Evolutionary conservation across 495 filamentous ascomycete genomes (phyloP), one percentile per base, ranked within the genome.

Genomic region (Neurospora hispaniola): DNA sequence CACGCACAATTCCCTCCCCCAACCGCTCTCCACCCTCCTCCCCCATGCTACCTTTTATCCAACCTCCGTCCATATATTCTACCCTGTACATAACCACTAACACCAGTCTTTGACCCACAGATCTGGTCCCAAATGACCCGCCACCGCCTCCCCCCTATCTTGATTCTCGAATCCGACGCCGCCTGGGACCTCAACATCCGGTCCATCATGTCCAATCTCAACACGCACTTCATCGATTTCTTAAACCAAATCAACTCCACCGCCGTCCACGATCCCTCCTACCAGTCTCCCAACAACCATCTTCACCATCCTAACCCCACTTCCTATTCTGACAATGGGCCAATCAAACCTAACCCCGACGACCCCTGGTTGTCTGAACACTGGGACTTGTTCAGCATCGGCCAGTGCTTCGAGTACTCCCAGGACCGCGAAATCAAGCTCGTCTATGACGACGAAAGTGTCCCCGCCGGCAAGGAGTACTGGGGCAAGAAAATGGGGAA

Each of bases 141-240:
- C 40, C 59, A 43, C 8, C 75, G 72, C 74, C 35, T 62, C 3
- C 75, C 75, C 12, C 75, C 75, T 2, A 42, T 75, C 20, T 31
- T 77, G 11, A 77, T 75, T 71, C 71, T 77, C 38, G 75, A 77
- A 39, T 77, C 75, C 20, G 75, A 77, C 59, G 75, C 75, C 3
- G 71, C 72, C 7, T 77, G 74, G 74, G 75, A 77, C 70, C 40
- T 77, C 72, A 72, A 74, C 42, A 39, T 77, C 35, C 74, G 75
- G 0, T 42, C 72, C 40, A 77, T 77, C 48, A 77, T 77, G 75
- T 66, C 44, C 0, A 35, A 69, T 38, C 42, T 77, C 3, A 75
- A 75, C 72, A 46, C 69, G 42, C 35, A 77, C 42, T 77, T 77
- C 42, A 42, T 77, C 72, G 12, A 69, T 18, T 77, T 77, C 20